Evolutionary conservation across 2,329 filamentous ascomycete species (phyloP).

Genomic region (Fusarium tuaranense): DNA sequence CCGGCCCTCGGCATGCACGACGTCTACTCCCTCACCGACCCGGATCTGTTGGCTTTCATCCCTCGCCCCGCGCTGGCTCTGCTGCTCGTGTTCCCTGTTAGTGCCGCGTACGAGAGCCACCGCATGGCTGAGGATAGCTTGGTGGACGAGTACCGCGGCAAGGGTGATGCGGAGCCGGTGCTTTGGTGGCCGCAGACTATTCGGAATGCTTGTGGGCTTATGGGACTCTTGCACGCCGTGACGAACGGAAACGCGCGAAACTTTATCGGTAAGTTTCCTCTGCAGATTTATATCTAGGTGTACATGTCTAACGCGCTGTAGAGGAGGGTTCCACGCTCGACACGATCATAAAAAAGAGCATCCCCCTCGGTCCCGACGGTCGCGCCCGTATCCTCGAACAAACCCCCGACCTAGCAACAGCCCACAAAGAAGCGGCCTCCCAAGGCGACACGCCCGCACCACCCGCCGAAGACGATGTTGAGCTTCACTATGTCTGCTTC

Average conservation of each 20-base stretch:
- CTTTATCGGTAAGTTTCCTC: slow-evolving; percentile 63
- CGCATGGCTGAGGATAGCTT: slow-evolving; percentile 79
- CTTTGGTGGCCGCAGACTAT: slow-evolving; percentile 97
- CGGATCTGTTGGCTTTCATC: slow-evolving; percentile 85
- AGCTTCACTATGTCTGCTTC: slow-evolving; percentile 96
- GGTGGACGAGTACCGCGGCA: slow-evolving; percentile 72
- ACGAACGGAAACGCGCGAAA: slow-evolving; percentile 78
- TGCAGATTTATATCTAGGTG: neutral
- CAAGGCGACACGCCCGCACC: slow-evolving; percentile 85
- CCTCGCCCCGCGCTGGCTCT: slow-evolving; percentile 90
- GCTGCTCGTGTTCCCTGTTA: slow-evolving; percentile 92
- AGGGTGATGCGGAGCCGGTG: slow-evolving; percentile 78
- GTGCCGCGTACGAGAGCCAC: slow-evolving; percentile 80
- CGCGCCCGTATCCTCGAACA: slow-evolving; percentile 83
- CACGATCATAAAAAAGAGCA: slow-evolving; percentile 75
- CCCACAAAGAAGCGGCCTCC: slow-evolving; percentile 82
- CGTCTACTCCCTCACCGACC: slow-evolving; percentile 90
- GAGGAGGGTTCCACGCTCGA: slow-evolving; percentile 68
- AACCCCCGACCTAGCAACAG: slow-evolving; percentile 78
- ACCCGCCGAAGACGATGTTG: slow-evolving; percentile 81
- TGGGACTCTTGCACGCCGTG: slow-evolving; percentile 86
- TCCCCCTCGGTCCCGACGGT: slow-evolving; percentile 72
- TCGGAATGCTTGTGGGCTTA: slow-evolving; percentile 90
- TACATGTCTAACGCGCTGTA: slow-evolving; percentile 37
- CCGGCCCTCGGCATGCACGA: slow-evolving; percentile 84